Conservation (phyloP, 106 monocot species). For the Narthecium ossifragum region DNA sequence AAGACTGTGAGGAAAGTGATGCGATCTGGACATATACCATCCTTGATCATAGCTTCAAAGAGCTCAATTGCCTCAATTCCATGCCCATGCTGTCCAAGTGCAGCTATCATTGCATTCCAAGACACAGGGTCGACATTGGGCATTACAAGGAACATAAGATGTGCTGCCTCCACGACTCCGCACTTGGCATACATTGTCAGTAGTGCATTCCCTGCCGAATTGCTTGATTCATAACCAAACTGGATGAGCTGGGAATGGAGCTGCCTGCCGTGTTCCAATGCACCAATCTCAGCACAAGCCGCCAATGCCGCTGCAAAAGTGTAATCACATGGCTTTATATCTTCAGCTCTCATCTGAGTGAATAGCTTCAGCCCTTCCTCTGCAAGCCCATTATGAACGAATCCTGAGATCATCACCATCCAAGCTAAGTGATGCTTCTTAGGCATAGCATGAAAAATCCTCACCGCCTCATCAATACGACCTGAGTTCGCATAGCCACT, state of each 20-base stretch:
- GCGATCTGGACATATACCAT: conserved; percentile 48
- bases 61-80: conserved; percentile 63
- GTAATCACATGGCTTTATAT: conserved; percentile 63
- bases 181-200: conserved; percentile 78
- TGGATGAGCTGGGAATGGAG: conserved; percentile 62
- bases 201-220: conserved; percentile 59
- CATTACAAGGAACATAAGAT: conserved; percentile 62
- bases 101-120: conserved; percentile 93
- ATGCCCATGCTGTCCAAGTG: conserved; percentile 87
- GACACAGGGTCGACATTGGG: conserved; percentile 66
- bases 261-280: conserved; percentile 58
- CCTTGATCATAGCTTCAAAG: conserved; percentile 61
- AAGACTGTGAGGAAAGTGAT: conserved; percentile 61
- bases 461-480: conserved; percentile 33
- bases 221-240: conserved; percentile 66
- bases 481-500: conserved; percentile 54
- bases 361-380: conserved; percentile 74
- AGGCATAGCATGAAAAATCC: conserved; percentile 55
- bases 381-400: conserved; percentile 58
- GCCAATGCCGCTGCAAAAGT: conserved; percentile 59
- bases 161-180: conserved; percentile 45
- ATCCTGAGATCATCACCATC: conserved; percentile 85
- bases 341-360: conserved; percentile 50
- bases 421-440: conserved; percentile 57
- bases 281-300: conserved; percentile 71